Evolutionary conservation across 2,329 filamentous ascomycete species (phyloP).

Genomic region (Pestalotiopsis sp.): DNA sequence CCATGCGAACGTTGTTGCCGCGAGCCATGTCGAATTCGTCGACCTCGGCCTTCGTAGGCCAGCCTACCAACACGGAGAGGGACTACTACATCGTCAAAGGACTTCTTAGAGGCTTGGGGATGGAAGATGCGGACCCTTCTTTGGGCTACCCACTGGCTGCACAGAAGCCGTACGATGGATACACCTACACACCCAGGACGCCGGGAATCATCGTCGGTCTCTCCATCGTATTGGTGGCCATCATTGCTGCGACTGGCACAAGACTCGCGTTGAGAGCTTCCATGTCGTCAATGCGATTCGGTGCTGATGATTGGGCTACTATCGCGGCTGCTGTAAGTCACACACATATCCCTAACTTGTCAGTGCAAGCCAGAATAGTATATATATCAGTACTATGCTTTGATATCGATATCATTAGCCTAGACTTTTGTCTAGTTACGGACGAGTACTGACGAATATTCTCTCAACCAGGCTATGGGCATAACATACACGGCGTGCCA

Average conservation of each 20-base stretch:
- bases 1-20: not conserved
- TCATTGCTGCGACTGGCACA: conserved; percentile 29
- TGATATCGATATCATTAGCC: not conserved
- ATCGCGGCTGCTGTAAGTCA: conserved; percentile 33
- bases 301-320: conserved; percentile 36
- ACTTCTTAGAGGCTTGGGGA: conserved; percentile 24
- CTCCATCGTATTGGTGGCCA: conserved; percentile 30
- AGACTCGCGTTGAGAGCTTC: conserved; percentile 30
- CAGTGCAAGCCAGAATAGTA: not conserved
- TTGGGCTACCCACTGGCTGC: conserved; percentile 22
- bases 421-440: not conserved
- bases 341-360: not conserved
- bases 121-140: conserved; percentile 22
- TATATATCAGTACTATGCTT: no score
- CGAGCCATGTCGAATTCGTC: conserved; percentile 2
- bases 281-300: conserved; percentile 30
- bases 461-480: conserved; percentile 18
- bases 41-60: conserved; percentile 26
- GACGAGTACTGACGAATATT: conserved; percentile 1
- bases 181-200: conserved; percentile 28
- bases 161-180: conserved; percentile 19
- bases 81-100: conserved; percentile 33
- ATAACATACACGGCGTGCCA: conserved; percentile 31
- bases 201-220: conserved; percentile 31
- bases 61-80: conserved; percentile 27